Percentiles rank a stretch among this genome's conserved stretches.
Conservation (phyloP, 306 rosid species). For the Crataegus laevigata region DNA sequence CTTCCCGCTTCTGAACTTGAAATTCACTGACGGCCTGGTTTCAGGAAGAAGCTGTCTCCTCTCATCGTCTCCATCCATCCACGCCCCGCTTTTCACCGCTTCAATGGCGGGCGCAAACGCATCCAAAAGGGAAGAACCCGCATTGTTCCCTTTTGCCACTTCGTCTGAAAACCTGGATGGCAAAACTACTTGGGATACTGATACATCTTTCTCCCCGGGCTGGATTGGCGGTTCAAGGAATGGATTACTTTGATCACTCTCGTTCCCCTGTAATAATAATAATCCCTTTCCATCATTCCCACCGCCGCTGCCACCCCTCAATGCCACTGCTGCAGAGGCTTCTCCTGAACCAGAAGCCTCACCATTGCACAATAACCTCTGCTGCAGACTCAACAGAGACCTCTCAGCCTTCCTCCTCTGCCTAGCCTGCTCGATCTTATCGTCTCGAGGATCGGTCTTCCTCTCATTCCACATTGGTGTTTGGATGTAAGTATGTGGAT, state of each 20-base stretch:
- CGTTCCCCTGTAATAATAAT: constrained; percentile 1
- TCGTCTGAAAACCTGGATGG: constrained; percentile 28
- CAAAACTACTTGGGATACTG: constrained; percentile 34
- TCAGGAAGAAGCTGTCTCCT: constrained; percentile 35
- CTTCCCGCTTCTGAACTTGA: constrained; percentile 69
- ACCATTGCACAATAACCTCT: constrained; percentile 49
- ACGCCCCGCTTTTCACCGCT: constrained; percentile 43
- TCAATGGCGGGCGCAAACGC: constrained; percentile 89
- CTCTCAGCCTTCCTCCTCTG: constrained; percentile 90
- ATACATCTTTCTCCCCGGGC: constrained; percentile 34
- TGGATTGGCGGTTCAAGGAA: constrained; percentile 31
- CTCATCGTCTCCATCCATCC: constrained; percentile 50
- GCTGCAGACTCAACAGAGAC: constrained; percentile 79
- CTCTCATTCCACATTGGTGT: constrained; percentile 79
- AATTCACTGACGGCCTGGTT: constrained; percentile 61
- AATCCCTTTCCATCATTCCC: constrained; percentile 21
- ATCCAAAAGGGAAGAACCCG: constrained; percentile 52
- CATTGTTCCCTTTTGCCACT: constrained; percentile 21
- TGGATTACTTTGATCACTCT: constrained; percentile 23
- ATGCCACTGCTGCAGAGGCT: constrained; percentile 9
- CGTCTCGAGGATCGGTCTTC: constrained; percentile 57
- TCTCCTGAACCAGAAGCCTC: constrained; percentile 27
- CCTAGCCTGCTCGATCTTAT: constrained; percentile 80
- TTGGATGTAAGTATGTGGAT: constrained; percentile 75
- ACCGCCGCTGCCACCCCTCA: neutral